phyloP scores from a whole-genome alignment of 768 basidiomycete species.

The Phallus indusiatus region DNA sequence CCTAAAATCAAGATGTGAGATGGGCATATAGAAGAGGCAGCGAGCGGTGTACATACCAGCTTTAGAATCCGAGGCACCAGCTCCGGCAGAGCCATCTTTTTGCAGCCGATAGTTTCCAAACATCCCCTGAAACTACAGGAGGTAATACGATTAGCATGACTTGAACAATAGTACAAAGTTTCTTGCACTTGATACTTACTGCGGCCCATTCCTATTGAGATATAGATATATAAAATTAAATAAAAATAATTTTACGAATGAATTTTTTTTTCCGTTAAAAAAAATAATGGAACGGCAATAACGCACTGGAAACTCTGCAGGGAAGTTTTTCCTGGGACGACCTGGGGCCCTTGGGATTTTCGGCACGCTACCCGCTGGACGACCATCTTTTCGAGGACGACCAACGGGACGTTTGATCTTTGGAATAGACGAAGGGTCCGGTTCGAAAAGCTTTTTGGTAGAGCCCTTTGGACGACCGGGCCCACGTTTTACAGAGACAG shows the following conservation, averaged over 20 bases:
- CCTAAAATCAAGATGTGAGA: background rate
- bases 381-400: conserved; percentile 71
- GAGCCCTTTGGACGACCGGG: conserved; percentile 76
- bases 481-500: conserved; percentile 44
- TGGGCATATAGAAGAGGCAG: background rate
- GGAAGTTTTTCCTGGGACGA: conserved; percentile 31
- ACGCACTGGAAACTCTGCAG: conserved; percentile 20
- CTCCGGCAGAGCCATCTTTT: background rate
- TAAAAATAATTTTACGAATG: background rate
- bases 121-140: conserved; percentile 6
- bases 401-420: conserved; percentile 75
- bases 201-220: conserved; percentile 1
- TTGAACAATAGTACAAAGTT: background rate
- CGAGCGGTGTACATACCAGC: background rate
- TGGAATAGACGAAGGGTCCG: conserved; percentile 21
- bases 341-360: conserved; percentile 25
- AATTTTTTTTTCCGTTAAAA: background rate
- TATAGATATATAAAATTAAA: background rate
- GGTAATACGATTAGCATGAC: background rate
- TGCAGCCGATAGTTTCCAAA: conserved; percentile 6
- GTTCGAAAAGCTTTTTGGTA: conserved; percentile 45
- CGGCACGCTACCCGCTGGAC: conserved; percentile 63
- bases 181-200: background rate
- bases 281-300: background rate
- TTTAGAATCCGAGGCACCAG: background rate